Evolutionary conservation across 2,329 filamentous ascomycete genomes (phyloP).

Genomic region (Clonostachys rosea): DNA sequence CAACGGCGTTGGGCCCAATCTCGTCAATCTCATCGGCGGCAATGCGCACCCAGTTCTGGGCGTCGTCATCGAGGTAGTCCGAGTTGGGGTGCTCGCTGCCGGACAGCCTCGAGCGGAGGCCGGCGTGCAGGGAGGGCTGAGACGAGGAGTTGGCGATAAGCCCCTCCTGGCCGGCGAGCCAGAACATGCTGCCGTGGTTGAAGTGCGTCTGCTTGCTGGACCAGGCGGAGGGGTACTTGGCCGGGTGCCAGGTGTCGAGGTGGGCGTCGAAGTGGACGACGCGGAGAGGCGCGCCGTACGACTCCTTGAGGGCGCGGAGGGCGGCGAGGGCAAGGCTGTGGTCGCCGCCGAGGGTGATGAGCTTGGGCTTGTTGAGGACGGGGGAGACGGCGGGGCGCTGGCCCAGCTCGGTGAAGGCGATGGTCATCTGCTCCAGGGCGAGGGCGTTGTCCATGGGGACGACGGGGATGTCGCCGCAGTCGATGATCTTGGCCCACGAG

Average conservation of each 20-base stretch:
- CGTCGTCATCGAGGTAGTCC: constrained; percentile 54
- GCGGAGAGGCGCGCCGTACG: constrained; percentile 58
- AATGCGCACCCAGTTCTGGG: constrained; percentile 76
- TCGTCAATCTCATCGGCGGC: constrained; percentile 80
- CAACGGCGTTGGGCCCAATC: constrained; percentile 63
- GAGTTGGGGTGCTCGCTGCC: constrained; percentile 53
- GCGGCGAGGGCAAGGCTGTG: constrained; percentile 68
- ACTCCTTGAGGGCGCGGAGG: constrained; percentile 58
- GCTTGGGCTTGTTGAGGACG: constrained; percentile 36
- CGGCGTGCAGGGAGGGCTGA: constrained; percentile 72
- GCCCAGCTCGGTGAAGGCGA: constrained; percentile 69
- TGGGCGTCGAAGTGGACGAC: constrained; percentile 75
- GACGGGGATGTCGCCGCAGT: constrained; percentile 88
- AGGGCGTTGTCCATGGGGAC: constrained; percentile 83
- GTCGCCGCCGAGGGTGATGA: constrained; percentile 70
- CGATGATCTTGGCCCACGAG: constrained; percentile 74
- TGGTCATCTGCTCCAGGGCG: constrained; percentile 78
- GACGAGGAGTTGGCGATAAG: constrained; percentile 65
- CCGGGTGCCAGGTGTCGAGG: constrained; percentile 81
- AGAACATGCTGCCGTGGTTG: constrained; percentile 85
- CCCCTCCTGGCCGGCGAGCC: constrained; percentile 73
- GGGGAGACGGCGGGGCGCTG: constrained; percentile 25
- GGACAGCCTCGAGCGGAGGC: constrained; percentile 69
- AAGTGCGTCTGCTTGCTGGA: constrained; percentile 38
- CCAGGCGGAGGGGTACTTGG: constrained; percentile 78